These are phyloP conservation scores for Kwoniella europaea DNA, from an alignment of 768 basidiomycete genomes.

Conservation along the genomic window DNA sequence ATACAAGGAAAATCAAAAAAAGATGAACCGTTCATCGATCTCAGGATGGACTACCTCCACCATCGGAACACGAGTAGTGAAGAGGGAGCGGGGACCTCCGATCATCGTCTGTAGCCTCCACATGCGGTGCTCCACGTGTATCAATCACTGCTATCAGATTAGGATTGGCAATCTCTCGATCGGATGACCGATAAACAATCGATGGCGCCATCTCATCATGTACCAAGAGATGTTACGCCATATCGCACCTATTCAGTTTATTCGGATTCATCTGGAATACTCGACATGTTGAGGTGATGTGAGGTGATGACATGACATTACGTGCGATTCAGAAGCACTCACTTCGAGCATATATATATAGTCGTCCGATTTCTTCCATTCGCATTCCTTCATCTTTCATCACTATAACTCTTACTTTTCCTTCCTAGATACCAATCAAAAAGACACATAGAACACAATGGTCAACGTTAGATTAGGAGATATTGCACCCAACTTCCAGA, in stretches of 20 bases:
- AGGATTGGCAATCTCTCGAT: constrained; percentile 1
- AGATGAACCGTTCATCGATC: not conserved
- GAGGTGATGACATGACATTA: constrained; percentile 8
- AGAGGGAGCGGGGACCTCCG: constrained; percentile 1
- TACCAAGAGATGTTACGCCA: not conserved
- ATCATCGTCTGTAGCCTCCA: not conserved
- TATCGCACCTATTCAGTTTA: not conserved
- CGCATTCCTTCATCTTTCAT: not conserved
- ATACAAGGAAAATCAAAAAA: not conserved
- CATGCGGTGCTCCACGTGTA: not conserved
- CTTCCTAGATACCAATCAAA: not conserved
- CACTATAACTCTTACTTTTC: not conserved
- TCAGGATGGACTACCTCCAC: constrained; percentile 9
- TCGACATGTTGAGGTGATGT: not conserved
- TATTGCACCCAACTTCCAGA: constrained; percentile 68
- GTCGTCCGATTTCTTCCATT: constrained; percentile 4
- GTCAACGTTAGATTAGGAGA: constrained; percentile 54
- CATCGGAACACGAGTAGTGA: not conserved
- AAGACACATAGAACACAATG: constrained; percentile 34
- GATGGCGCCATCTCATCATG: constrained; percentile 1
- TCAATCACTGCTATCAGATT: not conserved
- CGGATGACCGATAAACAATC: not conserved
- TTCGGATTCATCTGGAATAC: constrained; percentile 7
- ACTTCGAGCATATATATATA: not conserved
- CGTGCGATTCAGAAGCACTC: not conserved